phyloP scores from a whole-genome alignment of 352 stramenopile species.

The Globisporangium ultimum region DNA sequence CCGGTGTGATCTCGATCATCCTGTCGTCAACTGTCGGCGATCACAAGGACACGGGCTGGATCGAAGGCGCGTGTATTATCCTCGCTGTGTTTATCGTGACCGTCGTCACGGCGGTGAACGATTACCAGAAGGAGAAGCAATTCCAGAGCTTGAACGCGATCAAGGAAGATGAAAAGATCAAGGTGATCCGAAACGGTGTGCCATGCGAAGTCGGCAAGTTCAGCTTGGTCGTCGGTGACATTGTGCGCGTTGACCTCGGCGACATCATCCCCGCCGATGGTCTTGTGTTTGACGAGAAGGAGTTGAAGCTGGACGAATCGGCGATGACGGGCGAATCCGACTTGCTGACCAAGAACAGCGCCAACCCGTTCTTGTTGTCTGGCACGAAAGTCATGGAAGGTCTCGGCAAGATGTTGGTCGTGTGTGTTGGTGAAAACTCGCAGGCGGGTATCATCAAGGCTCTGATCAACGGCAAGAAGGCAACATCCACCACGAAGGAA shows the following conservation, averaged over 20 bases:
- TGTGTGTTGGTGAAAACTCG: constrained; percentile 88
- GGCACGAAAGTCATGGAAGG: constrained; percentile 91
- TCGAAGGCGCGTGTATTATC: constrained; percentile 89
- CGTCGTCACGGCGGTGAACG: constrained; percentile 83
- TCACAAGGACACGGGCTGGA: constrained; percentile 66
- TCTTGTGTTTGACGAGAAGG: constrained; percentile 80
- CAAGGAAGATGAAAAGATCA: constrained; percentile 79
- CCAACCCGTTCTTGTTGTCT: constrained; percentile 88
- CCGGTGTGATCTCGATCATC: constrained; percentile 80
- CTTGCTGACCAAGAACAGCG: constrained; percentile 65
- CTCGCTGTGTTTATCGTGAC: constrained; percentile 87
- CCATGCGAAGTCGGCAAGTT: constrained; percentile 62
- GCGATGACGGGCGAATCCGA: constrained; percentile 90
- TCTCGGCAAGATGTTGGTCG: constrained; percentile 88
- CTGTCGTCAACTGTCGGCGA: constrained; percentile 51
- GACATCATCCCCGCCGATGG: constrained; percentile 90
- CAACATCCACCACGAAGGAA: constrained; percentile 34
- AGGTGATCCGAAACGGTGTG: constrained; percentile 63
- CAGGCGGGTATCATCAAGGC: constrained; percentile 90
- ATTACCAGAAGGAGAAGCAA: constrained; percentile 91
- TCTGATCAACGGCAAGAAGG: constrained; percentile 78
- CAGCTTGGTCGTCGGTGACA: constrained; percentile 88
- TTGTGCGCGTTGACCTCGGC: constrained; percentile 78
- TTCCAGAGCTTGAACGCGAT: constrained; percentile 81
- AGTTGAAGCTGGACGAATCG: constrained; percentile 88